These are phyloP conservation scores for Nannochloropsis gaditana DNA, from an alignment of 108 stramenopile genomes.

Conservation along the genomic window DNA sequence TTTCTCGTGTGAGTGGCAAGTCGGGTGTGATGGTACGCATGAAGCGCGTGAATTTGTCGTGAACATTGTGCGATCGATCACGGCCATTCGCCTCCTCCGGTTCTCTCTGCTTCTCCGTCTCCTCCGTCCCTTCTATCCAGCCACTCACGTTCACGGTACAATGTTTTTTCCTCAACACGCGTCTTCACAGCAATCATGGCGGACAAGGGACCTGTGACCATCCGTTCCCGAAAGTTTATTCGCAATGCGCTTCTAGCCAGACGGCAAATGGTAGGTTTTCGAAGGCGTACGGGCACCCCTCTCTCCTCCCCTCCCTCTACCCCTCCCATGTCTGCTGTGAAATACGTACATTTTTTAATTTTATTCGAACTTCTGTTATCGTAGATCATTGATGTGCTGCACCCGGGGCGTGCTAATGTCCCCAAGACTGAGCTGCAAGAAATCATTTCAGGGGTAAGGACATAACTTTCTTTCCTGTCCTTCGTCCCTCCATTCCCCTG, in stretches of 20 bases:
- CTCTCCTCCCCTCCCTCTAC: background rate
- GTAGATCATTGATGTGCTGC: constrained; percentile 95
- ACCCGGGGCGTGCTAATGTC: constrained; percentile 92
- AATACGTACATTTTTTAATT: constrained; percentile 4
- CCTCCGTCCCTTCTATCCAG: constrained; percentile 14
- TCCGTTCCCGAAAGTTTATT: constrained; percentile 98
- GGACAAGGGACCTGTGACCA: constrained; percentile 65
- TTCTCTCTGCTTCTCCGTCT: background rate
- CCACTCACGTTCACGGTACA: background rate
- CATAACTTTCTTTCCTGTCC: no score
- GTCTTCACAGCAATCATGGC: background rate
- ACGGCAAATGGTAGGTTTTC: constrained; percentile 68
- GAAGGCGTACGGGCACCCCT: background rate
- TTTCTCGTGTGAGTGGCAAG: no score
- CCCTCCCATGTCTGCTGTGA: constrained; percentile 16
- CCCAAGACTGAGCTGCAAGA: constrained; percentile 82
- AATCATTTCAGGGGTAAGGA: constrained; percentile 65
- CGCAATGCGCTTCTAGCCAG: constrained; percentile 91
- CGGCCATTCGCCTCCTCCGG: background rate
- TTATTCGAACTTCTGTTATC: constrained; percentile 34
- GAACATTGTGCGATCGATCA: no score
- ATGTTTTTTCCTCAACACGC: background rate
- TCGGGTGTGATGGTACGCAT: no score
- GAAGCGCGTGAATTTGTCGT: no score
- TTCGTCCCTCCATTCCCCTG: no score